Conservation (phyloP, 495 filamentous ascomycete species). For the Xylaria curta region DNA sequence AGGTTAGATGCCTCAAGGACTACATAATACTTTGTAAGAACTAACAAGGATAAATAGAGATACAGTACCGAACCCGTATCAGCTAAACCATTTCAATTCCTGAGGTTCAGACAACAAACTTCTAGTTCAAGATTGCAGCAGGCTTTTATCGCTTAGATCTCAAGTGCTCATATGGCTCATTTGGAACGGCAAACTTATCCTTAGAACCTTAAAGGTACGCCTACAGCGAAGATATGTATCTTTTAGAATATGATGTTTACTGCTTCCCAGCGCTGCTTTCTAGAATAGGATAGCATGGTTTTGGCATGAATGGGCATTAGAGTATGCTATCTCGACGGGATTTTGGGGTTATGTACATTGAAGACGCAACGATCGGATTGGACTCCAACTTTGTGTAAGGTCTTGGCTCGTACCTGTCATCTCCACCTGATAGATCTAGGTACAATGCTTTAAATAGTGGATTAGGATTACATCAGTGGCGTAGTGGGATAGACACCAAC, state of each 20-base stretch:
- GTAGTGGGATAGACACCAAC: too few species aligned
- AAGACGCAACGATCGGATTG: not conserved
- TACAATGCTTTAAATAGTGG: not conserved
- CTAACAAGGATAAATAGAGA: not conserved
- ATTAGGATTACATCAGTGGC: not conserved
- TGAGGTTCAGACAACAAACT: constrained; percentile 22
- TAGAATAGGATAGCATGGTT: too few species aligned
- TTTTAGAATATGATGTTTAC: too few species aligned
- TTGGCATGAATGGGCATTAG: not conserved
- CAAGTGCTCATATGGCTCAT: constrained; percentile 25
- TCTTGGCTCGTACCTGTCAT: too few species aligned
- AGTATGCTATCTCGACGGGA: not conserved
- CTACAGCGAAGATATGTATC: too few species aligned
- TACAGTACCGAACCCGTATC: constrained; percentile 26
- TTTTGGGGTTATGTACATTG: not conserved
- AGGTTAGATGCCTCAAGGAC: not conserved
- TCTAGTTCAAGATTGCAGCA: constrained; percentile 28
- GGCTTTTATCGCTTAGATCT: constrained; percentile 28
- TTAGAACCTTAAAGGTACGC: too few species aligned
- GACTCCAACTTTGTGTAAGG: not conserved
- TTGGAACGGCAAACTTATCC: not conserved
- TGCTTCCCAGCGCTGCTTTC: too few species aligned
- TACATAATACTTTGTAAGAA: too few species aligned
- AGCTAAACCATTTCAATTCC: constrained; percentile 8
- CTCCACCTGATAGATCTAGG: too few species aligned